Evolutionary conservation across 768 basidiomycete species (phyloP).

Genomic region (Lentinula guzmanii): DNA sequence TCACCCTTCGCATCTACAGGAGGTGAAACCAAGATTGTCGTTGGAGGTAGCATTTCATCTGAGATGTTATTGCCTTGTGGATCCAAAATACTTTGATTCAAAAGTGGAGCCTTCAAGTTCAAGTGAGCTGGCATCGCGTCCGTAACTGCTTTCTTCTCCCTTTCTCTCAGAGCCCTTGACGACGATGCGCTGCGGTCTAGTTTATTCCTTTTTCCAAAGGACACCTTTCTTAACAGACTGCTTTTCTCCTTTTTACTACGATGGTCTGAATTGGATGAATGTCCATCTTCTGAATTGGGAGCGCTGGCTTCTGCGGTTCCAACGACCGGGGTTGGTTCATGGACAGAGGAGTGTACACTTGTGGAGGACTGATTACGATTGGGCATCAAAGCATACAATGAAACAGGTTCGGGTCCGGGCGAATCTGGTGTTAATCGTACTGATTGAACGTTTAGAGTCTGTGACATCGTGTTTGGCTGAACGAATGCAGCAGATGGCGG

Average conservation of each 20-base stretch:
- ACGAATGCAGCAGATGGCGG: slow-evolving; percentile 27
- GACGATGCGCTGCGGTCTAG: slow-evolving; percentile 1
- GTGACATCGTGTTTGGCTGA: slow-evolving; percentile 13
- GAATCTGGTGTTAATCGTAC: not conserved
- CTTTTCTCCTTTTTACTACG: slow-evolving; percentile 1
- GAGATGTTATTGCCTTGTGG: not conserved
- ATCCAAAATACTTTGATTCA: not conserved
- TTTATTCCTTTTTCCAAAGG: not conserved
- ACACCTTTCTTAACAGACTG: not conserved
- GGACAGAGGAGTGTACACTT: not conserved
- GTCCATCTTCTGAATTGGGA: slow-evolving; percentile 5
- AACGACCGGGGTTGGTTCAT: not conserved
- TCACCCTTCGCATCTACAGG: slow-evolving; percentile 23
- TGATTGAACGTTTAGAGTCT: slow-evolving; percentile 12
- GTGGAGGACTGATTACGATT: slow-evolving; percentile 6
- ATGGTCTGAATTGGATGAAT: not conserved
- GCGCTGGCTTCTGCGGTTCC: not conserved
- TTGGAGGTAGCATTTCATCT: not conserved
- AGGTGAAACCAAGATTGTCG: slow-evolving; percentile 31
- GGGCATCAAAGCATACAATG: slow-evolving; percentile 13
- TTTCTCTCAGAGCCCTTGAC: slow-evolving; percentile 1
- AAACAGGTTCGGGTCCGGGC: not conserved
- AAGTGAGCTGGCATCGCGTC: not conserved
- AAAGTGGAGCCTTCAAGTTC: not conserved
- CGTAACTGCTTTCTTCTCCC: not conserved